Evolutionary conservation across 2,329 filamentous ascomycete genomes (phyloP).

Genomic region (Stemphylium vesicarium): DNA sequence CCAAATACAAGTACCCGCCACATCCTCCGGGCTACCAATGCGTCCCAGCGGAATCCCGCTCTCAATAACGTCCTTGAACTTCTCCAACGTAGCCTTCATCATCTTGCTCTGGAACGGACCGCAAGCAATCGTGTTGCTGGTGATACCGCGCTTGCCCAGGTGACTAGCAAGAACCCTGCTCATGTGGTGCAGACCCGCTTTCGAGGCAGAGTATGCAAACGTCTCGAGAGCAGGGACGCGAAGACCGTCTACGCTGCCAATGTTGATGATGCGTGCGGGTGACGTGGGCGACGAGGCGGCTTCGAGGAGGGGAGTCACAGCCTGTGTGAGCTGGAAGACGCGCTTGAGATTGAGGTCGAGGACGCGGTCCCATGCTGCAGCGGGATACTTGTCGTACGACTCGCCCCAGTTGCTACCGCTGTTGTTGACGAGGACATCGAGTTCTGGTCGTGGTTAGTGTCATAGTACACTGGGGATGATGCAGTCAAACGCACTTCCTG

Average conservation of each 20-base stretch:
- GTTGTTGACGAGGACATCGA: slow-evolving; percentile 72
- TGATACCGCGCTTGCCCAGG: slow-evolving; percentile 66
- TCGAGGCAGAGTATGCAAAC: slow-evolving; percentile 65
- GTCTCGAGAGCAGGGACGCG: slow-evolving; percentile 65
- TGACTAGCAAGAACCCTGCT: slow-evolving; percentile 69
- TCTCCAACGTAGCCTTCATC: slow-evolving; percentile 72
- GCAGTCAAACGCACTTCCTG: slow-evolving; percentile 48
- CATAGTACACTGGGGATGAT: not conserved
- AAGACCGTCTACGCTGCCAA: slow-evolving; percentile 68
- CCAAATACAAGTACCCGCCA: slow-evolving; percentile 75
- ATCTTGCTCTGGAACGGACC: slow-evolving; percentile 75
- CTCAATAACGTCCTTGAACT: slow-evolving; percentile 63
- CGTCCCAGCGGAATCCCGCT: slow-evolving; percentile 68
- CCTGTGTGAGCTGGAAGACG: slow-evolving; percentile 69
- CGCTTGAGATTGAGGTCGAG: slow-evolving; percentile 68
- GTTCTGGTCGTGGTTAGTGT: slow-evolving; percentile 35
- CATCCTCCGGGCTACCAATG: slow-evolving; percentile 71
- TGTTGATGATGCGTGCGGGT: slow-evolving; percentile 68
- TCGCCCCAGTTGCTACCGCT: slow-evolving; percentile 70
- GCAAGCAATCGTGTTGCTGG: slow-evolving; percentile 73
- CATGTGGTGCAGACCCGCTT: slow-evolving; percentile 70
- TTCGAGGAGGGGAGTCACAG: slow-evolving; percentile 68
- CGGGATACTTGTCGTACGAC: slow-evolving; percentile 63
- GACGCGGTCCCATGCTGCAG: slow-evolving; percentile 60
- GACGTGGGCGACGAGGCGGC: slow-evolving; percentile 53